A percentile compares a stretch with the other conserved stretches of the same genome.
These are phyloP conservation scores for Tulasnella sp. DNA, from an alignment of 768 basidiomycete species.

Conservation along the genomic window DNA sequence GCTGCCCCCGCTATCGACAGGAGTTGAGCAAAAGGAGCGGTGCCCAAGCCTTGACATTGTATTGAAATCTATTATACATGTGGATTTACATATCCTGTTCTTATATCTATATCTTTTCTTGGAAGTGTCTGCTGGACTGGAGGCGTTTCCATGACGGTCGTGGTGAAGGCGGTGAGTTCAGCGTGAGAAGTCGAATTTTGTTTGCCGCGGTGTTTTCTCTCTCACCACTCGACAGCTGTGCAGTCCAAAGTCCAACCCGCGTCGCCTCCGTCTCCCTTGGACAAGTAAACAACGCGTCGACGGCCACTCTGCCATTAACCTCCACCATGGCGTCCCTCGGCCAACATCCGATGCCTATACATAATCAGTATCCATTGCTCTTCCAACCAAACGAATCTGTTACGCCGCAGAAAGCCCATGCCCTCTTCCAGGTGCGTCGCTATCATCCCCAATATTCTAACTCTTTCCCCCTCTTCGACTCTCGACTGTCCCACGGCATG, in stretches of 20 bases:
- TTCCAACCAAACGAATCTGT: slow-evolving; percentile 24
- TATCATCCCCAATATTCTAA: not conserved
- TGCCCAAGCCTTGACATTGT: not conserved
- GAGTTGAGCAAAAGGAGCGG: not conserved
- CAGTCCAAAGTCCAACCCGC: slow-evolving; percentile 8
- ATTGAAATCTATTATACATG: not conserved
- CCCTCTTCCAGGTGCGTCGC: slow-evolving; percentile 1
- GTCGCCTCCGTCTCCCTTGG: slow-evolving; percentile 8
- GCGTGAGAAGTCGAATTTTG: not conserved
- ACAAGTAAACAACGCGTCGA: slow-evolving; percentile 3
- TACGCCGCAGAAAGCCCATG: slow-evolving; percentile 20
- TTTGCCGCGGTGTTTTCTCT: not conserved
- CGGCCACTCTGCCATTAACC: not conserved
- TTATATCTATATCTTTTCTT: not conserved
- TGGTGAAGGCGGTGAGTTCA: not conserved
- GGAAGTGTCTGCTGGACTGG: not conserved
- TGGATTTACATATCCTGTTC: not conserved
- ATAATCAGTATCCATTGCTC: slow-evolving; percentile 23
- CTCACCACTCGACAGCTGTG: not conserved
- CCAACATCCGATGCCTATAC: not conserved
- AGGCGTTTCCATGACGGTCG: not conserved
- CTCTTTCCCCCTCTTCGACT: not conserved
- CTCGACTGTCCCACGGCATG: not conserved
- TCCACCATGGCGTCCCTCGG: not conserved
- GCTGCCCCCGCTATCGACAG: not conserved